These are phyloP conservation scores for Macadamia integrifolia DNA, from an alignment of 164 flowering plant genomes.

Conservation along the genomic window DNA sequence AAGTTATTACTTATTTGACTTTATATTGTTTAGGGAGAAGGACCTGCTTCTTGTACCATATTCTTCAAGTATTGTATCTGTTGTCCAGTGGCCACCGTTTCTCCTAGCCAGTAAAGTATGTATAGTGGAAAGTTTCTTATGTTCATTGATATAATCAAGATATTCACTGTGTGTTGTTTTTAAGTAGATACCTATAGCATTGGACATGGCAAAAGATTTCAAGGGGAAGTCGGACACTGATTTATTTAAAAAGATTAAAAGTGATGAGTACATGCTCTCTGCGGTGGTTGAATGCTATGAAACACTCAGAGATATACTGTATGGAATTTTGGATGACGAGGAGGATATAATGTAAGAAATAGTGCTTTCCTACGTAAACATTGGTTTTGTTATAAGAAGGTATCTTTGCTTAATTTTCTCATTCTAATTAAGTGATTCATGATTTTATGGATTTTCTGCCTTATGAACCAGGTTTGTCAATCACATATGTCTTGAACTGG, in stretches of 20 bases:
- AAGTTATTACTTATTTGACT: slow-evolving; percentile 6
- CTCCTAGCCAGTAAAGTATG: slow-evolving; percentile 95
- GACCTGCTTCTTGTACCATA: slow-evolving; percentile 83
- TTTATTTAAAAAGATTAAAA: slow-evolving; percentile 64
- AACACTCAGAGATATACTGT: slow-evolving; percentile 56
- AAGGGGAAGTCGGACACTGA: slow-evolving; percentile 68
- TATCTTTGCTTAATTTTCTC: slow-evolving; percentile 1
- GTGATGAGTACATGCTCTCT: slow-evolving; percentile 71
- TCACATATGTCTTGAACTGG: slow-evolving; percentile 52
- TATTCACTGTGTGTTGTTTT: not conserved
- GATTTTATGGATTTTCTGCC: slow-evolving; percentile 5
- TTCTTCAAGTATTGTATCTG: slow-evolving; percentile 52
- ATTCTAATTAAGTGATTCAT: not conserved
- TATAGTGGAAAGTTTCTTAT: not conserved
- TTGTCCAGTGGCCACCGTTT: slow-evolving; percentile 96
- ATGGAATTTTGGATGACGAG: slow-evolving; percentile 49
- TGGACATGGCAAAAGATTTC: slow-evolving; percentile 97
- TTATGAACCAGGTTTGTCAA: slow-evolving; percentile 41
- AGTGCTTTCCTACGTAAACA: not conserved
- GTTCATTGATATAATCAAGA: not conserved
- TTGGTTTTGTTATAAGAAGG: not conserved
- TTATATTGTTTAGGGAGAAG: slow-evolving; percentile 52
- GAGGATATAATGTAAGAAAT: slow-evolving; percentile 52
- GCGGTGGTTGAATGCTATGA: slow-evolving; percentile 92
- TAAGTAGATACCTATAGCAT: slow-evolving; percentile 85